A percentile compares a stretch with the other conserved stretches of the same genome.
Conservation (phyloP, 2,329 filamentous ascomycete species). For the Myriosclerotinia duriaeana region DNA sequence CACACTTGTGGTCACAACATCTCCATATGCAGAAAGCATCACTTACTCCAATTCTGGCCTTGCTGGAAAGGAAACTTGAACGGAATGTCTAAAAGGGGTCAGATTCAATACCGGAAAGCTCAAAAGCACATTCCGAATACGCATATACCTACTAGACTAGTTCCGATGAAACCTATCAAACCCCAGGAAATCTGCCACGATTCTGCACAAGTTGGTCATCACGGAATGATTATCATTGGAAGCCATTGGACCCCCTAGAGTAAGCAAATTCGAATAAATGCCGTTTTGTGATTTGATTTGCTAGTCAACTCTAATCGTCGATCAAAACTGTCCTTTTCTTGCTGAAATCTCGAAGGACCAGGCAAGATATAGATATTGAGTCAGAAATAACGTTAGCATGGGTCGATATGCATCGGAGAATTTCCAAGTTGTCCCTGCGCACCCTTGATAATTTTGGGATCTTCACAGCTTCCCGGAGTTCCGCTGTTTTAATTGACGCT, state of each 20-base stretch:
- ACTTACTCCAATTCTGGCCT: neutral
- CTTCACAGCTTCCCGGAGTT: neutral
- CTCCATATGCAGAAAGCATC: neutral
- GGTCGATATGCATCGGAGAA: constrained; percentile 6
- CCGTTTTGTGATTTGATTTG: constrained; percentile 2
- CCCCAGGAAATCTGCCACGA: constrained; percentile 1
- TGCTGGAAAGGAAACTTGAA: neutral
- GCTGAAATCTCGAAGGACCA: constrained; percentile 2
- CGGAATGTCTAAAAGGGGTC: neutral
- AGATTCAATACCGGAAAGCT: neutral
- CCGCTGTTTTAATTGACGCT: constrained; percentile 1
- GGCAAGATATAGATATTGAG: constrained; percentile 13
- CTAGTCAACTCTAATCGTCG: constrained; percentile 1
- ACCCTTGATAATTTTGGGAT: constrained; percentile 2
- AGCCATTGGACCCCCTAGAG: neutral
- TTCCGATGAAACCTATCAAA: constrained; percentile 13
- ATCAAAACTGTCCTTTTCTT: neutral
- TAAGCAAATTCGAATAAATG: neutral
- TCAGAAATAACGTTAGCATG: constrained; percentile 5
- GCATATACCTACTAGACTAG: neutral
- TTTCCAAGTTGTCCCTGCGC: neutral
- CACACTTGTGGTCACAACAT: constrained; percentile 1
- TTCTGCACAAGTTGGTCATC: constrained; percentile 7
- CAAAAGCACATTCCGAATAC: neutral
- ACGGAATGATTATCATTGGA: constrained; percentile 12